phyloP scores from a whole-genome alignment of 2,329 filamentous ascomycete genomes.

The Fusarium nodosum region DNA sequence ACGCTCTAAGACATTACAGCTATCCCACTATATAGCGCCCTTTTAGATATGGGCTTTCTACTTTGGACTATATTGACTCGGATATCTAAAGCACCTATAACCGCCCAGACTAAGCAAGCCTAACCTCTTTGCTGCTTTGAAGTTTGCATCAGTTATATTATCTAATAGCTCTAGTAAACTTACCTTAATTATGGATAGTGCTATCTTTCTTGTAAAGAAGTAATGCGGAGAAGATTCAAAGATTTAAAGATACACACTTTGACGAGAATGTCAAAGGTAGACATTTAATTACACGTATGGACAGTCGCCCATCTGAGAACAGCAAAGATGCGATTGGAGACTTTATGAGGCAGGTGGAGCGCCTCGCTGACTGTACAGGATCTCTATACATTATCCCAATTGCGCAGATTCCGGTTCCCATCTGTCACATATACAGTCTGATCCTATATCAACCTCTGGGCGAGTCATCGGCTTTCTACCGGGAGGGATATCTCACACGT shows the following conservation, averaged over 20 bases:
- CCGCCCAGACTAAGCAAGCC: not conserved
- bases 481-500: too few relatives aligned
- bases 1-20: not conserved
- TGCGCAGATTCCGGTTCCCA: not conserved
- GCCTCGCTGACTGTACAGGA: not conserved
- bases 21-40: not conserved
- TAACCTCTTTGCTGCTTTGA: not conserved
- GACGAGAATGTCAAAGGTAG: not conserved
- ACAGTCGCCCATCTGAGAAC: not conserved
- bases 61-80: not conserved
- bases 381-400: not conserved
- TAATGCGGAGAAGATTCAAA: too few relatives aligned
- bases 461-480: not conserved
- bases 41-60: not conserved
- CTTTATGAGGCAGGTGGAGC: not conserved
- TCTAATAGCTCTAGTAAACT: not conserved
- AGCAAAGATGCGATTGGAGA: too few relatives aligned
- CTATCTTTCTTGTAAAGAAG: too few relatives aligned
- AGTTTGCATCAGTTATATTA: not conserved
- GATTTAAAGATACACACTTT: fast-evolving
- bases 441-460: not conserved
- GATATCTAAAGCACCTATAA: fast-evolving
- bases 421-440: too few relatives aligned
- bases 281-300: not conserved
- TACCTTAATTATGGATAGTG: too few relatives aligned